Percentiles rank a stretch among this genome's conserved stretches.
Conservation (phyloP, 192 early-diverging fungal species). For the Dispira simplex region DNA sequence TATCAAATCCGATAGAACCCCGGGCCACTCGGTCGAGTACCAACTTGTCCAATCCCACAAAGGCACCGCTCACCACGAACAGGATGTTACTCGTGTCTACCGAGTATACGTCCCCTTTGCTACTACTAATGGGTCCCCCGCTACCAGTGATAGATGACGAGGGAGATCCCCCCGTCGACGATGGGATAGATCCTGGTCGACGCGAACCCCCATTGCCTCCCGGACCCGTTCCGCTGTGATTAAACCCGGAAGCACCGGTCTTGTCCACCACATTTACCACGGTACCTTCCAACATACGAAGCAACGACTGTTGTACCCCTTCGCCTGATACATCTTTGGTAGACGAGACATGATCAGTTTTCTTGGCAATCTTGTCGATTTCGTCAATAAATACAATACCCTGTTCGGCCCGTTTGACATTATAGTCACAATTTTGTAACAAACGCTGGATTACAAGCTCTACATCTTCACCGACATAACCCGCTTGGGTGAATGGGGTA, state of each 20-base stretch:
- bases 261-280: slow-evolving; percentile 76
- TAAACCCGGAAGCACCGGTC: slow-evolving; percentile 34
- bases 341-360: slow-evolving; percentile 52
- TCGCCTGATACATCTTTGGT: slow-evolving; percentile 83
- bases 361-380: slow-evolving; percentile 79
- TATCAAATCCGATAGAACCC: slow-evolving; percentile 71
- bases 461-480: slow-evolving; percentile 87
- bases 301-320: slow-evolving; percentile 77
- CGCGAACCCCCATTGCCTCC: background rate
- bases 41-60: slow-evolving; percentile 72
- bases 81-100: slow-evolving; percentile 86
- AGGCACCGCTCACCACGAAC: slow-evolving; percentile 80
- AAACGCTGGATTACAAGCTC: slow-evolving; percentile 71
- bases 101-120: slow-evolving; percentile 66
- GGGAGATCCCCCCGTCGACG: background rate
- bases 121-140: slow-evolving; percentile 9
- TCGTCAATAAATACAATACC: slow-evolving; percentile 90
- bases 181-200: slow-evolving; percentile 15
- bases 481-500: slow-evolving; percentile 80
- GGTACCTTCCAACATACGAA: slow-evolving; percentile 82
- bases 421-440: slow-evolving; percentile 77
- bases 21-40: slow-evolving; percentile 61
- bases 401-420: slow-evolving; percentile 66
- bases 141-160: background rate
- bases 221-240: slow-evolving; percentile 7